phyloP scores from a whole-genome alignment of 2,329 filamentous ascomycete species.

The Diaporthe eres region DNA sequence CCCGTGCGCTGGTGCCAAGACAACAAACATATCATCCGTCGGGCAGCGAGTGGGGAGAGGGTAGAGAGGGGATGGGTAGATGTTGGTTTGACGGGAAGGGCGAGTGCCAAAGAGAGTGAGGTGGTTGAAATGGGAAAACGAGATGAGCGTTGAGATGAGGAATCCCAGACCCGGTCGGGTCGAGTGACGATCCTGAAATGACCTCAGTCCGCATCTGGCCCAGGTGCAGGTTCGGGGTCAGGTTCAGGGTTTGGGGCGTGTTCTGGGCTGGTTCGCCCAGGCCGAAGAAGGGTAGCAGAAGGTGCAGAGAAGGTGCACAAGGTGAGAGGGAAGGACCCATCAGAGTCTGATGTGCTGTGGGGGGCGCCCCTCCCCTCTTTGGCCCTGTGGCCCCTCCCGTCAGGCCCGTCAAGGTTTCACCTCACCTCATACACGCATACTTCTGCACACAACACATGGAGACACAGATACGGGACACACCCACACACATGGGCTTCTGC shows the following conservation, averaged over 20 bases:
- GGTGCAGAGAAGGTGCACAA: neutral
- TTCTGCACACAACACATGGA: neutral
- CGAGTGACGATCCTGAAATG: constrained; percentile 34
- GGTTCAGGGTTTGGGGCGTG: constrained; percentile 1
- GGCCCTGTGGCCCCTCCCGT: constrained; percentile 16
- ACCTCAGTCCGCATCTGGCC: constrained; percentile 18
- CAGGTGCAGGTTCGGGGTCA: neutral
- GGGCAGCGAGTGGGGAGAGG: constrained; percentile 22
- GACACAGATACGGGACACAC: neutral
- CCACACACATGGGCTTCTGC: neutral
- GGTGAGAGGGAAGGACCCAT: neutral
- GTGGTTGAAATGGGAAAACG: constrained; percentile 31
- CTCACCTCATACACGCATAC: constrained; percentile 9
- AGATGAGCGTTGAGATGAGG: constrained; percentile 33
- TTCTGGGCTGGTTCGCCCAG: constrained; percentile 26
- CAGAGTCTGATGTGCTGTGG: constrained; percentile 23
- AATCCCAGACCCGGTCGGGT: constrained; percentile 11
- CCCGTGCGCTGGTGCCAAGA: constrained; percentile 24
- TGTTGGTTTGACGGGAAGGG: neutral
- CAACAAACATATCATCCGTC: constrained; percentile 15
- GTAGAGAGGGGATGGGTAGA: neutral
- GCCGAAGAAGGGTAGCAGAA: neutral
- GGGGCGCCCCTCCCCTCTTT: neutral
- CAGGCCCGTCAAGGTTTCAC: constrained; percentile 26
- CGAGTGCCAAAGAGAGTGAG: neutral